Conservation (phyloP, 352 stramenopile species). For the Phytopythium boreale region DNA sequence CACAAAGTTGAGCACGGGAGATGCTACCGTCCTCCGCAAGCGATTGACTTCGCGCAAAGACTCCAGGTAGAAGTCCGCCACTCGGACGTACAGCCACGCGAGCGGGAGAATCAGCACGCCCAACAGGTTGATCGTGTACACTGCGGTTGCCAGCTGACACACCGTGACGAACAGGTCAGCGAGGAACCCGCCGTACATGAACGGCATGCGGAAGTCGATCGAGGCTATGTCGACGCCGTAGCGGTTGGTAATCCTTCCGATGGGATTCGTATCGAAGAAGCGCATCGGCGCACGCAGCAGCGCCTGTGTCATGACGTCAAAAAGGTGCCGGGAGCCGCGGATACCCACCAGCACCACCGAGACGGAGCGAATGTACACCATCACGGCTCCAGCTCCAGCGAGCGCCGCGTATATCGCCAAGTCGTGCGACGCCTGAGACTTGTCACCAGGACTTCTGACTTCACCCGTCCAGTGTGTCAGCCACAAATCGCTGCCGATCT, state of each 20-base stretch:
- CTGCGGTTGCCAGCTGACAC: conserved; percentile 68
- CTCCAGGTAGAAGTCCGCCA: conserved; percentile 31
- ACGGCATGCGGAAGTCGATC: conserved; percentile 75
- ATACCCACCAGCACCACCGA: too few species aligned
- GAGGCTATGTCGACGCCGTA: conserved; percentile 88
- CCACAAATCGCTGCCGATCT: conserved; percentile 33
- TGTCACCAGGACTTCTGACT: too few species aligned
- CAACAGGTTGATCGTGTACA: conserved; percentile 70
- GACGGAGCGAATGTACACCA: too few species aligned
- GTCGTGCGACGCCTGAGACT: too few species aligned
- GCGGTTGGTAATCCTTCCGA: conserved; percentile 86
- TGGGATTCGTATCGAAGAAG: conserved; percentile 91
- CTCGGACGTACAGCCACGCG: conserved; percentile 73
- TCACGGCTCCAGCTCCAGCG: too few species aligned
- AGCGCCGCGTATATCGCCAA: conserved; percentile 34
- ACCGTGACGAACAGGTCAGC: conserved; percentile 59
- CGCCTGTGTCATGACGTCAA: conserved; percentile 81
- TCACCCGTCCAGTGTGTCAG: conserved; percentile 36
- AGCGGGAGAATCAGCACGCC: conserved; percentile 80
- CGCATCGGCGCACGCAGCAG: conserved; percentile 83
- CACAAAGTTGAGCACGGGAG: conserved; percentile 39
- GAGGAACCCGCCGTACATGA: conserved; percentile 33
- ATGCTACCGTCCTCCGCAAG: conserved; percentile 30
- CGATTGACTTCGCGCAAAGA: conserved; percentile 42
- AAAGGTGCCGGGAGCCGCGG: conserved; percentile 49